Evolutionary conservation across 73 alveolate genomes (phyloP).

Genomic region (Stentor roeselii): DNA sequence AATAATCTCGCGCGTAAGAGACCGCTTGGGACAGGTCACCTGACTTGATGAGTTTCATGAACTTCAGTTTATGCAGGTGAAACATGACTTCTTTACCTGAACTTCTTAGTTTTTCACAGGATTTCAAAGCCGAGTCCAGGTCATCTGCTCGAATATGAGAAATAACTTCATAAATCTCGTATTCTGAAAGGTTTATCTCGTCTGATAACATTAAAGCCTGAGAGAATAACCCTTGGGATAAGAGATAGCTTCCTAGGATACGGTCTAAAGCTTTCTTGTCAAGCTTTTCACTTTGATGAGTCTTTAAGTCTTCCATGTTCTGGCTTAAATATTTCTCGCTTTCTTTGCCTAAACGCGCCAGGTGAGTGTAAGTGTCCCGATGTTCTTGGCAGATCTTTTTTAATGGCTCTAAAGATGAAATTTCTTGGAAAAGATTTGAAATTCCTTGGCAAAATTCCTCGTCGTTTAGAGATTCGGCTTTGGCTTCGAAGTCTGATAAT

Average conservation of each 20-base stretch:
- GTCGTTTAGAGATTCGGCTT: not conserved
- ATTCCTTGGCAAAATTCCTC: not conserved
- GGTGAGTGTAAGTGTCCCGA: not conserved
- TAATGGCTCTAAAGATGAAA: not conserved
- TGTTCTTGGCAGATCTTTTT: not conserved
- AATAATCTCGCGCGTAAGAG: not conserved
- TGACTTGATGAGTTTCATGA: not conserved
- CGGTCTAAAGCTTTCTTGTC: too few relatives aligned
- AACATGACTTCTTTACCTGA: not conserved
- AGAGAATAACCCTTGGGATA: too few relatives aligned
- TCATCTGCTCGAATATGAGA: too few relatives aligned
- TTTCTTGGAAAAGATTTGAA: not conserved
- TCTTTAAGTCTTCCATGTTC: not conserved
- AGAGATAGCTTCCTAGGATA: too few relatives aligned
- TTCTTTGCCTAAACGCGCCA: constrained; percentile 16
- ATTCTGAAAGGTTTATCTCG: too few relatives aligned
- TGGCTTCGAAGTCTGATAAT: too few relatives aligned
- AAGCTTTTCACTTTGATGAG: not conserved
- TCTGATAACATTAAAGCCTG: too few relatives aligned
- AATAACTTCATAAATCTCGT: too few relatives aligned
- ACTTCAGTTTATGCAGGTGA: not conserved
- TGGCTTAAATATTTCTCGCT: not conserved
- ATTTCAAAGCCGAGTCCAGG: not conserved
- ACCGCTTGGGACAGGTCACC: not conserved
- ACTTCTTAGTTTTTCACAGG: not conserved